Conservation (phyloP, 441 rosid genomes). For the Adansonia gregorii region DNA sequence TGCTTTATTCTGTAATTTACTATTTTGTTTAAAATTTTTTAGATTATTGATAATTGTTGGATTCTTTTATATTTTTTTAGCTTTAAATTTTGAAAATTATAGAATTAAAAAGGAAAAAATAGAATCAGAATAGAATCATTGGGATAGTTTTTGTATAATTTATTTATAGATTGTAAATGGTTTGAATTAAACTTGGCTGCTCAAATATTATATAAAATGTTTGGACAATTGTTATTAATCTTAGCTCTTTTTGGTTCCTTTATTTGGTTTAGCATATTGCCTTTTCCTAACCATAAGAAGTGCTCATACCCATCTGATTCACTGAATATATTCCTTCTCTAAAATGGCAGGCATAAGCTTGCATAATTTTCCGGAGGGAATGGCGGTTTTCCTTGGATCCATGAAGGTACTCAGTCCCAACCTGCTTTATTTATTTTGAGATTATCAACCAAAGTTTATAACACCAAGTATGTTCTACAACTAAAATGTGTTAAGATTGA, state of each 20-base stretch:
- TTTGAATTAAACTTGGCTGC: neutral
- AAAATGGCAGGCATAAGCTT: slow-evolving; percentile 85
- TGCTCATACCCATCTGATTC: slow-evolving; percentile 1
- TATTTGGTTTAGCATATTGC: neutral
- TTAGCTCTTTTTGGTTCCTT: neutral
- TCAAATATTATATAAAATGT: neutral
- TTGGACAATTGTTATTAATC: neutral
- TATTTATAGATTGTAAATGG: neutral
- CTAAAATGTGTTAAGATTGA: neutral
- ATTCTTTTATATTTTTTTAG: no score
- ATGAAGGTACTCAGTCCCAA: slow-evolving; percentile 80
- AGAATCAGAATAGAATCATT: no score
- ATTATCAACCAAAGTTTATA: neutral
- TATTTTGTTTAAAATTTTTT: no score
- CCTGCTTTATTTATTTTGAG: neutral
- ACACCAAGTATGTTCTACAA: neutral
- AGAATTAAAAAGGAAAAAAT: no score
- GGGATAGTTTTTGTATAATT: no score
- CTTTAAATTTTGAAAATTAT: no score
- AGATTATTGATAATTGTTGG: no score
- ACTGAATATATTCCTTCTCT: slow-evolving; percentile 22
- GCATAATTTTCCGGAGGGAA: slow-evolving; percentile 99
- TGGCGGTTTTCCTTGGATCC: slow-evolving; percentile 99
- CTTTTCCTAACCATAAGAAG: neutral
- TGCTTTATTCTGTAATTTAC: no score